Evolutionary conservation across 768 basidiomycete species (phyloP).

Genomic region (Russula earlei): DNA sequence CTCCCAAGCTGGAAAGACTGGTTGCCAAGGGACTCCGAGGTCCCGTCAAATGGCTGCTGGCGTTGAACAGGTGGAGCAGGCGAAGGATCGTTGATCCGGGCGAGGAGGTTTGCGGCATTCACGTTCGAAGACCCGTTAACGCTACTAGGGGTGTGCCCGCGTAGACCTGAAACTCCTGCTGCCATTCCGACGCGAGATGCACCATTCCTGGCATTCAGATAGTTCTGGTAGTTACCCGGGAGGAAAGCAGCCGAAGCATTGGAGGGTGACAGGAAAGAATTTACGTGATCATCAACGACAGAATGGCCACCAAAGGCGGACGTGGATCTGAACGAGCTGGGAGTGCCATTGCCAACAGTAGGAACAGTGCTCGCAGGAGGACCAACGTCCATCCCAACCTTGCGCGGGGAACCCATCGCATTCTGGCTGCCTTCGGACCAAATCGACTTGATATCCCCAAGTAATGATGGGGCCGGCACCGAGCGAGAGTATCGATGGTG

Average conservation of each 20-base stretch:
- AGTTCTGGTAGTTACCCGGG: constrained; percentile 59
- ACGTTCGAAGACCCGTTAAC: constrained; percentile 9
- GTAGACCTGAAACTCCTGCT: constrained; percentile 20
- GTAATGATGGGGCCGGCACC: constrained; percentile 66
- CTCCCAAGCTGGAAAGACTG: constrained; percentile 33
- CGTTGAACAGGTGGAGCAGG: constrained; percentile 19
- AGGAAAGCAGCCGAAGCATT: constrained; percentile 81
- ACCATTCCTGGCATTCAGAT: constrained; percentile 40
- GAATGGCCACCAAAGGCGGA: constrained; percentile 30
- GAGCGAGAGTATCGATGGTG: constrained; percentile 76
- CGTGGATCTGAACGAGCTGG: constrained; percentile 43
- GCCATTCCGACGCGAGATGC: constrained; percentile 25
- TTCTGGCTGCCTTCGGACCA: constrained; percentile 53
- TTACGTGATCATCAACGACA: constrained; percentile 29
- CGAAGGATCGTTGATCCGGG: constrained; percentile 18
- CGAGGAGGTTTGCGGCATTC: constrained; percentile 20
- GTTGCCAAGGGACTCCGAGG: constrained; percentile 30
- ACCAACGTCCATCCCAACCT: constrained; percentile 19
- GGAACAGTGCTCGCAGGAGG: constrained; percentile 19
- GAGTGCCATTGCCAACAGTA: constrained; percentile 34
- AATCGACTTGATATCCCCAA: constrained; percentile 70
- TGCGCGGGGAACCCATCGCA: constrained; percentile 31
- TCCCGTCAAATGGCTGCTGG: constrained; percentile 21
- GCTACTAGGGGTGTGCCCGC: constrained; percentile 10
- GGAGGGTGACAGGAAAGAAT: constrained; percentile 48